Evolutionary conservation across 805 yeast genomes (phyloP).

Genomic region (Blastobotrys americana): DNA sequence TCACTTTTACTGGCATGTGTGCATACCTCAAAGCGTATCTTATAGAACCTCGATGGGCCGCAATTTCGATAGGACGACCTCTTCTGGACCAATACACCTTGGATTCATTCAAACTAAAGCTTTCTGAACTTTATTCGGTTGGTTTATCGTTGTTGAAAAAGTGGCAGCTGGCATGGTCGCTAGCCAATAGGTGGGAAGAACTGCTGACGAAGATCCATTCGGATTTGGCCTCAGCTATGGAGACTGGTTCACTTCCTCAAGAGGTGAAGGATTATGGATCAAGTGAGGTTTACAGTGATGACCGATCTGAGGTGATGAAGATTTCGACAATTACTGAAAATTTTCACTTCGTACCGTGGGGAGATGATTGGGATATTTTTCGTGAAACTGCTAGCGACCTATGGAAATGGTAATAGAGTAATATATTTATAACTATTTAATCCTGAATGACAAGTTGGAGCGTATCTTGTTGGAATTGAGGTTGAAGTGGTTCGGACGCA

Average conservation of each 20-base stretch:
- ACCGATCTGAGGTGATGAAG: not conserved
- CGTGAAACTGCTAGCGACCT: not conserved
- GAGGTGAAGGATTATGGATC: conserved; percentile 7
- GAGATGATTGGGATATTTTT: not conserved
- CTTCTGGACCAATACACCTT: not conserved
- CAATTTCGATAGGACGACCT: not conserved
- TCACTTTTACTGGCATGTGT: conserved; percentile 13
- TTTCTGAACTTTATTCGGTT: conserved; percentile 1
- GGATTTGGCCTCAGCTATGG: not conserved
- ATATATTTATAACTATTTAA: too few relatives aligned
- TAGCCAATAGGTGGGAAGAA: conserved; percentile 1
- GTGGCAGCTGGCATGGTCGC: conserved; percentile 6
- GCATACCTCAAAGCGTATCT: conserved; percentile 9
- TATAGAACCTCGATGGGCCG: conserved; percentile 1
- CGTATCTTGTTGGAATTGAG: not conserved
- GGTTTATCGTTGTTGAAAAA: conserved; percentile 2
- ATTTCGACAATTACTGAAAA: not conserved
- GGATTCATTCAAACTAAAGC: not conserved
- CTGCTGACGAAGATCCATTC: conserved; percentile 1
- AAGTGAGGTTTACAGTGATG: not conserved
- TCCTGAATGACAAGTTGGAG: not conserved
- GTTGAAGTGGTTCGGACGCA: not conserved
- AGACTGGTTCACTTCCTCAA: conserved; percentile 7
- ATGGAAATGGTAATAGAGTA: not conserved
- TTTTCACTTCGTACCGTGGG: not conserved